A percentile compares a stretch with the other conserved stretches of the same genome.
phyloP scores from a whole-genome alignment of 164 flowering plant genomes.

The Dillenia suffruticosa region DNA sequence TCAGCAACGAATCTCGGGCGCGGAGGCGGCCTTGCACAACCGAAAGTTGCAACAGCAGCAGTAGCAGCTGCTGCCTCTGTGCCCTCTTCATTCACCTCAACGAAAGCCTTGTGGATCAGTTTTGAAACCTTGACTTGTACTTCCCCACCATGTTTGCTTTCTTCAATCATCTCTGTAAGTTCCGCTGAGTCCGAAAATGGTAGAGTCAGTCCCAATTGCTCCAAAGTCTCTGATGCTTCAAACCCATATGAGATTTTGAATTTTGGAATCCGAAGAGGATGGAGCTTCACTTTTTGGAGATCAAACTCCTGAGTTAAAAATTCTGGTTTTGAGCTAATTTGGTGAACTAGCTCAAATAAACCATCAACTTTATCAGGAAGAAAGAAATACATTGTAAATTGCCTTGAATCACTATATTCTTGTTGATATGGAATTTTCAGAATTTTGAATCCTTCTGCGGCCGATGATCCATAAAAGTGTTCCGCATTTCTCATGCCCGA shows the following conservation, averaged over 20 bases:
- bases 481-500: too few relatives aligned
- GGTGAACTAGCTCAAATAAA: constrained; percentile 10
- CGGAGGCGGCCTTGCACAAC: neutral
- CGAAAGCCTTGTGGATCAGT: constrained; percentile 25
- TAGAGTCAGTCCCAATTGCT: constrained; percentile 17
- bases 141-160: neutral
- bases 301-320: constrained; percentile 16
- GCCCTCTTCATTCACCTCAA: constrained; percentile 28
- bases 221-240: constrained; percentile 24
- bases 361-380: constrained; percentile 33
- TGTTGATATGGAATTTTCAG: constrained; percentile 24
- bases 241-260: constrained; percentile 28
- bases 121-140: constrained; percentile 15
- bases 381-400: constrained; percentile 29
- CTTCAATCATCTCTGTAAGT: constrained; percentile 26
- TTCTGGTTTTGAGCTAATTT: constrained; percentile 10
- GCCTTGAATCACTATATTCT: constrained; percentile 13
- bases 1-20: constrained; percentile 23
- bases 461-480: too few relatives aligned
- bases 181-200: constrained; percentile 11
- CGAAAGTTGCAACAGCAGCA: neutral
- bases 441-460: constrained; percentile 14
- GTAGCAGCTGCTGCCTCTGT: constrained; percentile 29
- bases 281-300: constrained; percentile 4
- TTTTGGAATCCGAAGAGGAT: constrained; percentile 22